Percentiles rank a stretch among this genome's conserved stretches.
phyloP scores from a whole-genome alignment of 192 early-diverging fungal species.

The Nowakowskiella sp. region DNA sequence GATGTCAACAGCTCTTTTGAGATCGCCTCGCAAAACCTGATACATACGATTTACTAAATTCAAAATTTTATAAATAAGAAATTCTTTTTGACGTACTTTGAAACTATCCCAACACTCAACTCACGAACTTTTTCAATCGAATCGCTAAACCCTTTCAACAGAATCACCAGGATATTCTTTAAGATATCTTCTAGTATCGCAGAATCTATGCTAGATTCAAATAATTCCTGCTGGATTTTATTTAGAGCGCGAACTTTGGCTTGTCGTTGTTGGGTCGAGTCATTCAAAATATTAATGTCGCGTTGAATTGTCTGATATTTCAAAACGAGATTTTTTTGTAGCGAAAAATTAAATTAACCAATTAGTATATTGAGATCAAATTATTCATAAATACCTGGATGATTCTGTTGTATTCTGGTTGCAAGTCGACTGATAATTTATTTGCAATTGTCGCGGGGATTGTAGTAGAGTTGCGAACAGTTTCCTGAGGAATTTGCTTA shows the following conservation, averaged over 20 bases:
- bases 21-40: constrained; percentile 12
- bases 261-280: constrained; percentile 31
- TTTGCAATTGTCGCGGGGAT: too few species aligned
- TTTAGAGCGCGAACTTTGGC: constrained; percentile 37
- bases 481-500: too few species aligned
- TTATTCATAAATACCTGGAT: too few species aligned
- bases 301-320: constrained; percentile 34
- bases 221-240: constrained; percentile 33
- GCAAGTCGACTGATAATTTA: too few species aligned
- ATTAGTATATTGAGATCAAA: too few species aligned
- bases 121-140: constrained; percentile 41
- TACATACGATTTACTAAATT: not conserved
- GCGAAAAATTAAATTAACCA: too few species aligned
- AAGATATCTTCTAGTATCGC: too few species aligned
- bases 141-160: constrained; percentile 31
- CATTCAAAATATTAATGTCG: constrained; percentile 41
- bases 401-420: too few species aligned
- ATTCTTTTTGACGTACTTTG: constrained; percentile 12
- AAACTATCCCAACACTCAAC: constrained; percentile 20
- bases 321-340: too few species aligned
- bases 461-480: too few species aligned
- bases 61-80: not conserved
- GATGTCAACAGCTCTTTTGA: constrained; percentile 21
- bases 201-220: too few species aligned
- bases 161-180: constrained; percentile 18